phyloP scores from a whole-genome alignment of 805 yeast species.

The Barnettozyma wickerhamii region DNA sequence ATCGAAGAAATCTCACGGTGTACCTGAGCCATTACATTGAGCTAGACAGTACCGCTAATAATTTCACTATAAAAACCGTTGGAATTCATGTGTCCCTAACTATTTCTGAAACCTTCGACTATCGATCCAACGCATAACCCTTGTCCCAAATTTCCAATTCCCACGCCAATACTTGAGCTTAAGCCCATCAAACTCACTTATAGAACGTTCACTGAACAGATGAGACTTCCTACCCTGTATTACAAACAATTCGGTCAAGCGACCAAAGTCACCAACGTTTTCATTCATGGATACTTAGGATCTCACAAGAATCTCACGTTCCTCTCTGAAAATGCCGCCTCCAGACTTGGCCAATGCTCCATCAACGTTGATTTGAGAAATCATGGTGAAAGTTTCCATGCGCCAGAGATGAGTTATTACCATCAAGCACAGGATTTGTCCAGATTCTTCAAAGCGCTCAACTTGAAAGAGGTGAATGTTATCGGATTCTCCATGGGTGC shows the following conservation, averaged over 20 bases:
- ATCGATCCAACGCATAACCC: no score
- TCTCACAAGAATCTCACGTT: background rate
- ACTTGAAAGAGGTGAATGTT: slow-evolving; percentile 25
- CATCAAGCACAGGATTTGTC: background rate
- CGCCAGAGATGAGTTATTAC: background rate
- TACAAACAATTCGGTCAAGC: background rate
- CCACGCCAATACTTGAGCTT: no score
- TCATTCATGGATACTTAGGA: background rate
- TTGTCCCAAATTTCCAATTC: no score
- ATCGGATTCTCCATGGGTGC: slow-evolving; percentile 62
- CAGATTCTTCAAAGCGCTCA: background rate
- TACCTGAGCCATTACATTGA: no score
- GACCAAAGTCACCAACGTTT: background rate
- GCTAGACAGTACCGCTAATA: background rate
- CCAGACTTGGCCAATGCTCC: background rate
- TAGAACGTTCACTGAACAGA: background rate
- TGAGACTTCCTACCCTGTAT: background rate
- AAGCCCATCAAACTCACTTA: background rate
- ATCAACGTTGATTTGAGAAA: background rate
- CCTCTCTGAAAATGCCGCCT: background rate
- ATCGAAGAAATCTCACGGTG: no score
- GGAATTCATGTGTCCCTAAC: no score
- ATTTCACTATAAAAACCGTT: no score
- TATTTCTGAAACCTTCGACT: no score
- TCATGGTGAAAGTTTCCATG: background rate